These are phyloP conservation scores for Colletotrichum gigasporum DNA, from an alignment of 2,329 filamentous ascomycete species.

Conservation along the genomic window DNA sequence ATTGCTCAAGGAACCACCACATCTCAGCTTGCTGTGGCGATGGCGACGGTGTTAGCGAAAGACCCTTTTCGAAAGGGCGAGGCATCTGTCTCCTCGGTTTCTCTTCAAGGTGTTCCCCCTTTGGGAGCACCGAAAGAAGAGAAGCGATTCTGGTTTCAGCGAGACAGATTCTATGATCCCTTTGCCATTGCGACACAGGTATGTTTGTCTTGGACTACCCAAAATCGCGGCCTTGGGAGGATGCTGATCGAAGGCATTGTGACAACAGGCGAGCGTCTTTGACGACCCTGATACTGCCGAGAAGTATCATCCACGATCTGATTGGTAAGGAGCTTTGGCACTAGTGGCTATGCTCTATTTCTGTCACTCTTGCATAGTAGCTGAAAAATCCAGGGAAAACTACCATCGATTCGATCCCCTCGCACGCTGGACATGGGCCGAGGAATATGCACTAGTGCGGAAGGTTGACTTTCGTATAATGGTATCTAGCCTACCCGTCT, in stretches of 20 bases:
- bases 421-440: constrained; percentile 52
- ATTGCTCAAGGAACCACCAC: neutral
- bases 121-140: constrained; percentile 37
- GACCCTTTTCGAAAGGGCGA: neutral
- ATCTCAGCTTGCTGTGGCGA: neutral
- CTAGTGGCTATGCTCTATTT: neutral
- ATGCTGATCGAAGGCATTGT: neutral
- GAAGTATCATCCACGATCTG: constrained; percentile 43
- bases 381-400: constrained; percentile 45
- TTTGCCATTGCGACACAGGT: constrained; percentile 47
- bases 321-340: too few relatives aligned
- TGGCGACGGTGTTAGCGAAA: constrained; percentile 33
- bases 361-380: neutral
- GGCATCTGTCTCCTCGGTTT: constrained; percentile 16
- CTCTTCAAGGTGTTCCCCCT: constrained; percentile 35
- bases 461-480: constrained; percentile 54
- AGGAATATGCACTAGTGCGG: constrained; percentile 48
- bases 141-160: constrained; percentile 45
- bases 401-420: constrained; percentile 57
- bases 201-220: neutral
- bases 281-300: constrained; percentile 47
- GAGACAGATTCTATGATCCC: constrained; percentile 35
- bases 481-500: constrained; percentile 49
- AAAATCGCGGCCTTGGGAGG: neutral
- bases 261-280: constrained; percentile 45